Base-by-base conservation (phyloP, 768 basidiomycete genomes). In the Epithele typhae region DNA sequence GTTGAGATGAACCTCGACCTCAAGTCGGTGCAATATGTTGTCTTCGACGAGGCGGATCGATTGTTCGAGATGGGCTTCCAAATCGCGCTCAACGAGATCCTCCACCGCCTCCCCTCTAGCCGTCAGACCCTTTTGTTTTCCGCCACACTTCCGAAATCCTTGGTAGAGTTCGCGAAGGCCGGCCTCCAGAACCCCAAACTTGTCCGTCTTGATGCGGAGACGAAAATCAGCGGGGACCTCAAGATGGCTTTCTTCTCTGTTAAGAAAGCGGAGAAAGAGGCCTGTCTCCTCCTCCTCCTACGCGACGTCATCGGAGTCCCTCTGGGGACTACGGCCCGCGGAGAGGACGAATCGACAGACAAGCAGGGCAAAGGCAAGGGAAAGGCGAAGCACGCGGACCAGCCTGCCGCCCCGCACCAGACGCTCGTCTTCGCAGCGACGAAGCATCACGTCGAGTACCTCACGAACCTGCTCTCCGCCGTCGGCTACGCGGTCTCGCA, bases 31-130 rank as follows among this genome's bases (percentile, higher is more conserved):
- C 83, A 94, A 67, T 92, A 89, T 49, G 81, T 93, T 51, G 89
- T 98, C 19, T 97, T 97, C 58, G 96, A 99, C 61, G 96, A 99
- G 68, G 96, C 96, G 0, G 96, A 99, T 65, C 86, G 96, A 25
- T 79, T 99, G 10, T 99, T 99, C 65, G 96, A 99, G 63, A 90
- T 98, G 83, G 96, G 96, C 23, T 99, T 99, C 65, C 88, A 91
- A 57, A 81, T 84, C 2, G 87, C 94, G 40, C 76, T 99, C 27
- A 85, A 83, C 43, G 95, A 97, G 67, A 94, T 97, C 55, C 72
- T 99, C 12, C 78, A 85, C 56, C 90, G 93, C 25, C 81, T 99
- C 42, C 93, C 94, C 11, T 49, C 82, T 0, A 78, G 81, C 12
- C 83, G 96, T 25, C 96, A 98, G 67, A 95, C 92, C 2, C 77